Evolutionary conservation across 208 protist species (phyloP), one percentile per base, ranked within the genome.

Genomic region (Porcisia deanei): DNA sequence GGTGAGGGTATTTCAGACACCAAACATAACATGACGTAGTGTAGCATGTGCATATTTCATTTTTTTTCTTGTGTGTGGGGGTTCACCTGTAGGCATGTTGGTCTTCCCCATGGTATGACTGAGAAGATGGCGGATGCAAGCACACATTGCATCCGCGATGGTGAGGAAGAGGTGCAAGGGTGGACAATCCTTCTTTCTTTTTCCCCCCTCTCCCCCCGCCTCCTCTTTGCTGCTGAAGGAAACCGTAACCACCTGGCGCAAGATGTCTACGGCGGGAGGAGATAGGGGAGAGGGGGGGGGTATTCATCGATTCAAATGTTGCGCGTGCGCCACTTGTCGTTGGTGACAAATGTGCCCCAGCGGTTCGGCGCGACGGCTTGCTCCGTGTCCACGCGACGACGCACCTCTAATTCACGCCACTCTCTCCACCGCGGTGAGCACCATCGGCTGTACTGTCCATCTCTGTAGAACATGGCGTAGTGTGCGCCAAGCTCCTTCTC

Each of bases 401-500:
- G 80, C 54, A 93, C 84, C 83, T 94, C 85, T 41, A 93, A 34
- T 79, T 96, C 92, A 1, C 92, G 84, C 90, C 92, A 96, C 79
- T 96, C 90, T 34, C 92, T 71, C 90, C 92, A 96, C 18, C 92
- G 86, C 72, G 92, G 92, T 49, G 90, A 94, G 79, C 92, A 96
- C 88, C 87, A 90, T 5, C 75, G 79, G 70, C 90, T 94, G 81
- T 94, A 96, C 55, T 59, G 63, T 57, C 73, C 85, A 63, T 91
- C 82, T 16, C 80, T 75, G 66, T 88, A 94, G 70, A 94, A 87
- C 85, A 96, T 92, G 53, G 90, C 90, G 78, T 96, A 96, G 68
- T 94, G 92, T 58, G 92, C 83, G 5, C 90, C 90, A 39, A 84
- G 71, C 59, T 91, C 80, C 69, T 85, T 86, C 73, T 96, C 91